Percentiles rank a stretch among this genome's conserved stretches.
Conservation (phyloP, 257 asterid species). For the Solanum microdontum region DNA sequence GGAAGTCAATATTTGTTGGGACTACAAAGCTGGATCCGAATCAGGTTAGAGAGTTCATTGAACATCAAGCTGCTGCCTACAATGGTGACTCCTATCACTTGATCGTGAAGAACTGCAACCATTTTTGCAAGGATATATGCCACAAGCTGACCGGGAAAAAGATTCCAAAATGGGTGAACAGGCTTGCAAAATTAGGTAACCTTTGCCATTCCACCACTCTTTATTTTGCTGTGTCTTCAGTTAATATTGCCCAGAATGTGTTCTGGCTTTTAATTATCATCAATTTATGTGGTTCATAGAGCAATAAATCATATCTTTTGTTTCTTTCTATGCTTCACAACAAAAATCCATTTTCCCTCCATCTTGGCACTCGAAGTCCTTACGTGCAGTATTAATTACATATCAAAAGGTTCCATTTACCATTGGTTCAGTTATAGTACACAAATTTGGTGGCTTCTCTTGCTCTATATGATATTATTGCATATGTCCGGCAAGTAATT, state of each 20-base stretch:
- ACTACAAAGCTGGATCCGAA: slow-evolving; percentile 50
- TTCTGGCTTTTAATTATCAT: background rate
- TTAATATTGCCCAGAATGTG: background rate
- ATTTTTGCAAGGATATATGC: slow-evolving; percentile 87
- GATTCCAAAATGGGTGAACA: slow-evolving; percentile 94
- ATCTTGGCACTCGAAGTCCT: background rate
- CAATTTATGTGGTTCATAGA: background rate
- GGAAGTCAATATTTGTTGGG: slow-evolving; percentile 73
- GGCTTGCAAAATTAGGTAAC: slow-evolving; percentile 82
- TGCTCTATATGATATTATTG: background rate
- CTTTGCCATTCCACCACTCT: background rate
- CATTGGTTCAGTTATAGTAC: background rate
- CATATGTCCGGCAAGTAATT: background rate
- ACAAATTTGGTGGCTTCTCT: background rate
- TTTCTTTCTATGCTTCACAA: background rate
- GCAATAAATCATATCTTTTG: background rate
- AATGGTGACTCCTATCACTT: slow-evolving; percentile 83
- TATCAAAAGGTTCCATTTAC: background rate
- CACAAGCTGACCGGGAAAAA: slow-evolving; percentile 62
- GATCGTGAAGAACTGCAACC: slow-evolving; percentile 90
- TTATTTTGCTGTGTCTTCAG: background rate
- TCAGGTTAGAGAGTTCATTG: slow-evolving; percentile 77
- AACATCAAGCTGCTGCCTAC: slow-evolving; percentile 66
- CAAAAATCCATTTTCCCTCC: background rate
- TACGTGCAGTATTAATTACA: background rate